Base-by-base conservation (phyloP, 1,284 basidiomycete species). In the Neonothopanus nambi region DNA sequence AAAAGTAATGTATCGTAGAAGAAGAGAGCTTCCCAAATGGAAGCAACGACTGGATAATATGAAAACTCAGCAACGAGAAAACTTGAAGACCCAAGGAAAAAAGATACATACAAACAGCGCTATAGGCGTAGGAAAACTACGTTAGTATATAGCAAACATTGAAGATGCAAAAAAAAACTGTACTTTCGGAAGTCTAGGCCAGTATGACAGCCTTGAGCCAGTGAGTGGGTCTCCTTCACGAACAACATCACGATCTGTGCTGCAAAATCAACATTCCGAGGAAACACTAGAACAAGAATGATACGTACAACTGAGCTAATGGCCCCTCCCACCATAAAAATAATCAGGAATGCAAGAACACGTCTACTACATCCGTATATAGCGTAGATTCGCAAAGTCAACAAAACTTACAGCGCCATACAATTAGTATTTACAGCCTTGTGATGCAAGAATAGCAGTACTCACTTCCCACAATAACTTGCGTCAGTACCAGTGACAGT, bases 121-220 rank as follows among this genome's bases (percentile, higher is more conserved):
- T 51, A 35, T n/a, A n/a, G n/a, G n/a, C n/a, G n/a, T n/a, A n/a
- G n/a, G n/a, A 7, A 21, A 5, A 5, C 15, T 13, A 23, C 20
- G 33, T 48, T 24, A 37, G 37, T 17, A 23, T 9, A 13, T 4
- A 5, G 12, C 36, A 13, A 13, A 48, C 15, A 12, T 9, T 17
- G 6, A 6, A n/a, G n/a, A 33, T 28, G 0, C 17, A 47, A 5
- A 37, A 18, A n/a, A 39, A n/a, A 15, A 13, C 48, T 15, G n/a
- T 51, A 51, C 49, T 44, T 35, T 51, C 37, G 35, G 5, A 51
- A 37, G 43, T 36, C 23, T 20, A 51, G n/a, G 24, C 42, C 26
- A 21, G 35, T 35, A 20, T 51, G 49, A 51, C 49, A 51, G 2
- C 49, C 41, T 17, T 28, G 26, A 23, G 26, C 26, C 24, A 20